phyloP scores from a whole-genome alignment of 1,139 yeast genomes.

The Zygosaccharomyces sapae region DNA sequence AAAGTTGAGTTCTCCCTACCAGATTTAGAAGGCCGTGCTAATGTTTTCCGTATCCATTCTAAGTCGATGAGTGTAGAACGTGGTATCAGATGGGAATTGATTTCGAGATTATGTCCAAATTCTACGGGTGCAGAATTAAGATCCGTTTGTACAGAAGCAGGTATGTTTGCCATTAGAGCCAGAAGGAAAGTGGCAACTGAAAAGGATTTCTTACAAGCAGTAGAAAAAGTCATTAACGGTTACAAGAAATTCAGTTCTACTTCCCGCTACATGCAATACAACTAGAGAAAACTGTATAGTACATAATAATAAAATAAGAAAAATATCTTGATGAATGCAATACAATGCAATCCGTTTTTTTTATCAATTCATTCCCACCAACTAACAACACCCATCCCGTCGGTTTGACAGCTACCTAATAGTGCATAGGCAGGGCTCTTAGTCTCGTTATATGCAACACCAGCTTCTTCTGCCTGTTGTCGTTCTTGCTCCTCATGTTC shows the following conservation, averaged over 20 bases:
- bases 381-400: slow-evolving; percentile 91
- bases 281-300: slow-evolving; percentile 38
- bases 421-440: slow-evolving; percentile 74
- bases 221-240: slow-evolving; percentile 96
- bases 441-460: slow-evolving; percentile 30
- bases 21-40: slow-evolving; percentile 95
- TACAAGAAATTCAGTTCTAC: slow-evolving; percentile 96
- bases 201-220: slow-evolving; percentile 95
- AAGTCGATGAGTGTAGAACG: slow-evolving; percentile 97
- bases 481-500: slow-evolving; percentile 38
- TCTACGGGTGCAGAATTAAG: slow-evolving; percentile 97
- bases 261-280: slow-evolving; percentile 96
- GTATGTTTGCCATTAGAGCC: slow-evolving; percentile 98
- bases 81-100: slow-evolving; percentile 96
- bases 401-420: slow-evolving; percentile 85
- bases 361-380: slow-evolving; percentile 76
- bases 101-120: slow-evolving; percentile 94
- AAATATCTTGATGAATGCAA: slow-evolving; percentile 1
- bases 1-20: slow-evolving; percentile 96
- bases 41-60: slow-evolving; percentile 93
- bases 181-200: slow-evolving; percentile 97
- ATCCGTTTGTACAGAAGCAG: slow-evolving; percentile 96
- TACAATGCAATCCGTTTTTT: slow-evolving; percentile 12
- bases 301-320: slow-evolving; percentile 9
- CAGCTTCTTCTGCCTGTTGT: slow-evolving; percentile 25